Evolutionary conservation across 257 asterid species (phyloP).

Genomic region (Solanum paucissectum): DNA sequence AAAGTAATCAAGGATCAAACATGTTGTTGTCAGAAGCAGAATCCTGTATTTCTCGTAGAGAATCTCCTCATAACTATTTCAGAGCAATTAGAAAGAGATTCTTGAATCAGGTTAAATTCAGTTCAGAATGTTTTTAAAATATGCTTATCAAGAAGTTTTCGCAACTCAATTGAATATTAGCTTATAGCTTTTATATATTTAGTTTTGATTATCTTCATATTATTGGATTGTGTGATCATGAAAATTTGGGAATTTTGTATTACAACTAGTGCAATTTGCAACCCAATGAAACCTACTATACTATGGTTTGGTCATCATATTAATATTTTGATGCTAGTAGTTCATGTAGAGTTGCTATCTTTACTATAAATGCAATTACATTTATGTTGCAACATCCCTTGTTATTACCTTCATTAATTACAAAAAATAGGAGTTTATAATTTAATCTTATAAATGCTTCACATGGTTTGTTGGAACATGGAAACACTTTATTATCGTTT

Average conservation of each 20-base stretch:
- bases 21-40: not conserved
- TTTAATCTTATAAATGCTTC: not conserved
- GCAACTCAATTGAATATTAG: not conserved
- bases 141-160: not conserved
- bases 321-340: not conserved
- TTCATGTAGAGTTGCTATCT: not conserved
- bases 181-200: not conserved
- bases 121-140: not conserved
- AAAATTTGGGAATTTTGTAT: not conserved
- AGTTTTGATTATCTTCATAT: not conserved
- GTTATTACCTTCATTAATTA: not conserved
- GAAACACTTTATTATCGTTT: too few relatives aligned
- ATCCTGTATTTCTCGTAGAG: not conserved
- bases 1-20: slow-evolving; percentile 2
- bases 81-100: not conserved
- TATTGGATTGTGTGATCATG: not conserved
- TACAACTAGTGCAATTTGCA: not conserved
- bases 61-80: not conserved
- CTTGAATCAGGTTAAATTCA: not conserved
- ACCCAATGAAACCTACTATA: not conserved
- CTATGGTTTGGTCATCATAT: not conserved
- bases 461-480: not conserved
- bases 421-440: not conserved
- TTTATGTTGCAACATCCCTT: not conserved
- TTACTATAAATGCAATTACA: not conserved